These are phyloP conservation scores for Amaranthus tricolor DNA, from an alignment of 179 eudicot genomes.

Conservation along the genomic window DNA sequence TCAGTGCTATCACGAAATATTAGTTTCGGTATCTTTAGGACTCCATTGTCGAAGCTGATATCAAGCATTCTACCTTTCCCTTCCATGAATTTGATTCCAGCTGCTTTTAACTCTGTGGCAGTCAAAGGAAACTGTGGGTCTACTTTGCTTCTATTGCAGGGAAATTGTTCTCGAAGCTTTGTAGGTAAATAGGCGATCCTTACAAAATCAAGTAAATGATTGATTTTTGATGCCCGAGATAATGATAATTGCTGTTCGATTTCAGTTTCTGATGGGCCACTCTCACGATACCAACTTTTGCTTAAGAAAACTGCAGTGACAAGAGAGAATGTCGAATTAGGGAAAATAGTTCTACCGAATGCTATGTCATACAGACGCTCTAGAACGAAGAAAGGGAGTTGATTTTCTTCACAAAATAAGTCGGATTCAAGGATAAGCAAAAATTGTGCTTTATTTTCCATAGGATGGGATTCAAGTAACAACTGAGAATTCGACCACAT, in stretches of 20 bases:
- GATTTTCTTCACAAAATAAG: slow-evolving; percentile 20
- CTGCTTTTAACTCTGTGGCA: slow-evolving; percentile 12
- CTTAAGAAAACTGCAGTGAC: neutral
- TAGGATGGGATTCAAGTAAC: neutral
- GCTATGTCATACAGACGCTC: slow-evolving; percentile 15
- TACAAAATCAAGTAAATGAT: slow-evolving; percentile 28
- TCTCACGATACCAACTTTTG: neutral
- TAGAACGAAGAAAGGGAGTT: slow-evolving; percentile 25
- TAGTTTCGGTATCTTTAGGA: slow-evolving; percentile 20
- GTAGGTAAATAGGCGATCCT: slow-evolving; percentile 24
- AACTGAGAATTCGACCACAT: neutral
- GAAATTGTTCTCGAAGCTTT: neutral
- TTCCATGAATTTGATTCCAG: slow-evolving; percentile 18
- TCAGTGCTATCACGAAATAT: slow-evolving; percentile 19
- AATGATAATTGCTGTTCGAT: neutral
- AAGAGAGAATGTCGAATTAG: neutral
- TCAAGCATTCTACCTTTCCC: slow-evolving; percentile 13
- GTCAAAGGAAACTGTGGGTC: slow-evolving; percentile 8
- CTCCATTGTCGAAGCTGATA: slow-evolving; percentile 13
- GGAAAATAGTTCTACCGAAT: neutral
- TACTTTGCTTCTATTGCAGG: neutral
- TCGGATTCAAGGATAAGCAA: slow-evolving; percentile 5
- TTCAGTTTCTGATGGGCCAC: neutral
- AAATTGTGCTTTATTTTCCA: slow-evolving; percentile 7
- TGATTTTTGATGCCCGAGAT: neutral